Evolutionary conservation across 257 asterid species (phyloP), one percentile per base, ranked within the genome.

Genomic region (Primulina huaijiensis): DNA sequence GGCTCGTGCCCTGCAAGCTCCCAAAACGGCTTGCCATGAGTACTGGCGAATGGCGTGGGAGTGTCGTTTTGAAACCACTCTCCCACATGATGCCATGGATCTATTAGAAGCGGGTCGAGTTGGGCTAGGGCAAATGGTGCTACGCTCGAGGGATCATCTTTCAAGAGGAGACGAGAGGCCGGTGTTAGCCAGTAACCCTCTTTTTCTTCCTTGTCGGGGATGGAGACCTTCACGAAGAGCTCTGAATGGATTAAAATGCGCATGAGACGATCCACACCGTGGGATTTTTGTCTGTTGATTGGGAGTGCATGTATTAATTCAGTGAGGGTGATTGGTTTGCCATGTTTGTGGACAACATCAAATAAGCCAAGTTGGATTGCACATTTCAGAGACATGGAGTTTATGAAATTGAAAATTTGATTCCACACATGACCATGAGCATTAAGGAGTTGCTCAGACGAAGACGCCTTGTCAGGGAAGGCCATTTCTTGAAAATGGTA

Each of bases 21-120:
- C 81, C 79, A 80, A 2, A 80, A n/a, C 1, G 53, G 0, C 12
- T 1, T 33, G 12, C 79, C 81, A 37, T 72, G 75, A 8, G 71
- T 35, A 2, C 71, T 68, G 34, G 25, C 64, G 62, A 77, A 80
- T 20, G 81, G 21, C 12, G 72, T 55, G 0, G 56, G 60, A 37
- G 29, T 20, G 17, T 43, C 34, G 8, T 70, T 37, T 46, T 23
- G 77, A 64, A 78, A 73, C 81, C 85, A 77, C n/a, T 68, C 75
- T n/a, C 25, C 14, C 67, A 80, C 20, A 10, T 40, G 1, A 29
- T 76, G 69, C 72, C 77, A 76, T 35, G 79, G 57, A 9, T 25
- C 53, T 16, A 29, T 17, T 33, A 69, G 0, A 21, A 38, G 3
- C 3, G 75, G 62, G 59, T 77, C 77, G 2, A 72, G 74, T 34